These are phyloP conservation scores for Penicillium frequentans DNA, from an alignment of 2,329 filamentous ascomycete genomes.

Conservation along the genomic window DNA sequence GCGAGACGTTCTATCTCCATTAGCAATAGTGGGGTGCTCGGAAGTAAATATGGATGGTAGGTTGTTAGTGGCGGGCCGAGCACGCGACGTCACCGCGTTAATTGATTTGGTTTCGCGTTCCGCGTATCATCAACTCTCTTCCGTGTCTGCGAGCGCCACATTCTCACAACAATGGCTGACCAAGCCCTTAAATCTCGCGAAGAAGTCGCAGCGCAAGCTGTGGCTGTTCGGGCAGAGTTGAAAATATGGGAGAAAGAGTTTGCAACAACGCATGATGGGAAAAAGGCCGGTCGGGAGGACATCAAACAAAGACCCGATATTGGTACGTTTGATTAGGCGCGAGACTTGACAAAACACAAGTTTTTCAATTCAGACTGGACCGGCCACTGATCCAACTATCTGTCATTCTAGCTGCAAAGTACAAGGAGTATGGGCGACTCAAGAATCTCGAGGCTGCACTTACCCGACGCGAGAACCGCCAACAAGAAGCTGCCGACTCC, in stretches of 20 bases:
- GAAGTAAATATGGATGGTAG: too few species aligned
- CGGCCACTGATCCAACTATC: background rate
- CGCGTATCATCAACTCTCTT: slow-evolving; percentile 1
- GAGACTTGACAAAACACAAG: background rate
- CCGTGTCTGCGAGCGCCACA: slow-evolving; percentile 1
- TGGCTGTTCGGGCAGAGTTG: slow-evolving; percentile 42
- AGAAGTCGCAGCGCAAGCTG: slow-evolving; percentile 29
- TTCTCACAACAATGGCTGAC: slow-evolving; percentile 27
- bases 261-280: slow-evolving; percentile 42
- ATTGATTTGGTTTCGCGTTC: slow-evolving; percentile 24
- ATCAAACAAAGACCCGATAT: slow-evolving; percentile 49
- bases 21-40: too few species aligned
- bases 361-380: background rate
- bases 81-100: slow-evolving; percentile 30
- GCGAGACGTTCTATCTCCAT: too few species aligned
- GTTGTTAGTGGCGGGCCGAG: background rate
- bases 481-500: slow-evolving; percentile 14
- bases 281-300: slow-evolving; percentile 47
- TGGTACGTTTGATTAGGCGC: slow-evolving; percentile 30
- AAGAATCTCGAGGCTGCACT: slow-evolving; percentile 36
- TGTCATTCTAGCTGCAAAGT: slow-evolving; percentile 42
- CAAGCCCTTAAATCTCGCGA: slow-evolving; percentile 20
- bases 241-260: slow-evolving; percentile 52
- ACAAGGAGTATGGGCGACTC: slow-evolving; percentile 48
- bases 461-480: slow-evolving; percentile 19